phyloP scores from a whole-genome alignment of 2,329 filamentous ascomycete genomes.

The Trichoderma guizhouense region DNA sequence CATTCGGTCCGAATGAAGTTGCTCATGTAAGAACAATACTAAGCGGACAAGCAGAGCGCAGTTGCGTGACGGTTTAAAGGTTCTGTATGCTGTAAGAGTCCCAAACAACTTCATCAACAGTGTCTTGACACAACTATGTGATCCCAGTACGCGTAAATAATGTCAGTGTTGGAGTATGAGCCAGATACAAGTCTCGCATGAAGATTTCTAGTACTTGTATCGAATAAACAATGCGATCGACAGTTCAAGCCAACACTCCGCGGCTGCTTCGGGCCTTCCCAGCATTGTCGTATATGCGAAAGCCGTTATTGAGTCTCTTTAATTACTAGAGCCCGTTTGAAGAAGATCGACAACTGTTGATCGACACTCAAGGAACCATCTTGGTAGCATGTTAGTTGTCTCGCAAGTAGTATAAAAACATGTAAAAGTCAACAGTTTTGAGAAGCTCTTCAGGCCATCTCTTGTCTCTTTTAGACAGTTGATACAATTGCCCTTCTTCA shows the following conservation, averaged over 20 bases:
- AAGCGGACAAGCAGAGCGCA: neutral
- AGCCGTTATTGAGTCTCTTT: neutral
- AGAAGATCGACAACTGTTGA: neutral
- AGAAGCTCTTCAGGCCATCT: neutral
- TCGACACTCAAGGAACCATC: neutral
- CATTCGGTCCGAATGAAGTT: conserved; percentile 10
- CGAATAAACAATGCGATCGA: neutral
- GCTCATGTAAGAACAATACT: neutral
- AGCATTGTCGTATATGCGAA: neutral
- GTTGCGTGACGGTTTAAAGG: neutral
- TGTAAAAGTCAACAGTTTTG: neutral
- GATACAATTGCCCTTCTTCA: neutral
- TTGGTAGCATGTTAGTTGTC: neutral
- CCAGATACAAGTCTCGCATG: neutral
- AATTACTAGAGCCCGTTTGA: neutral
- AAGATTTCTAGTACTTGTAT: neutral
- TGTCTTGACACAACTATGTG: neutral
- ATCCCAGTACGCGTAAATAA: neutral
- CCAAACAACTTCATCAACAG: neutral
- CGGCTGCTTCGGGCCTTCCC: neutral
- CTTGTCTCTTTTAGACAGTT: neutral
- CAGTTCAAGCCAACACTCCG: neutral
- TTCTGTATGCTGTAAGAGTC: neutral
- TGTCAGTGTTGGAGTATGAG: neutral
- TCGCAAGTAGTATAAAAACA: neutral